A percentile compares a stretch with the other conserved stretches of the same genome.
Evolutionary conservation across 148 eudicot species (phyloP).

Genomic region (Agrostemma githago): DNA sequence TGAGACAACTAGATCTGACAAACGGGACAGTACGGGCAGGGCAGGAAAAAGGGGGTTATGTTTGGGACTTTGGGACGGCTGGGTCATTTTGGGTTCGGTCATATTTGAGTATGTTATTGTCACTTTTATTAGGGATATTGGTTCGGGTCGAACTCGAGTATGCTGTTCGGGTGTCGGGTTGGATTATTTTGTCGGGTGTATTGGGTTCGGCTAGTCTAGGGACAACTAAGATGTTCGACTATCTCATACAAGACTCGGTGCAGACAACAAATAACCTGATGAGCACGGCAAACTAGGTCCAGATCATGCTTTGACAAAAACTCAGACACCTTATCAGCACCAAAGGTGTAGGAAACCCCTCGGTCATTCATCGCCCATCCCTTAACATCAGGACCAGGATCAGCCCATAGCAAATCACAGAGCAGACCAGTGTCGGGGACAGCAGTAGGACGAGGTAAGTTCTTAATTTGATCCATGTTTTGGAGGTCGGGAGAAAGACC

Average conservation of each 20-base stretch:
- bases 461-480: slow-evolving; percentile 58
- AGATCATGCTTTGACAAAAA: slow-evolving; percentile 65
- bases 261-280: slow-evolving; percentile 40
- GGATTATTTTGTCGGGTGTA: too few relatives aligned
- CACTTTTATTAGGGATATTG: too few relatives aligned
- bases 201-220: too few relatives aligned
- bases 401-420: slow-evolving; percentile 81
- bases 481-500: slow-evolving; percentile 74
- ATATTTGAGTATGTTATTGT: too few relatives aligned
- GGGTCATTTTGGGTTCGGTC: too few relatives aligned
- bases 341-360: slow-evolving; percentile 71
- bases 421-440: slow-evolving; percentile 72
- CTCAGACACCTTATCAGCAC: slow-evolving; percentile 66
- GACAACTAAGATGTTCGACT: background rate
- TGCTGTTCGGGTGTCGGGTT: too few relatives aligned
- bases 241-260: background rate
- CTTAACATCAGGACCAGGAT: slow-evolving; percentile 63
- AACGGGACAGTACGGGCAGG: too few relatives aligned
- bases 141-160: too few relatives aligned
- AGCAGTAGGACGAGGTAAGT: slow-evolving; percentile 57
- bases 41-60: too few relatives aligned
- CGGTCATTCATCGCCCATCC: slow-evolving; percentile 86
- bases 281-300: slow-evolving; percentile 74
- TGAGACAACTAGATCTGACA: background rate
- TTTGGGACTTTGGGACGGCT: too few relatives aligned